Evolutionary conservation across 2,329 filamentous ascomycete species (phyloP), one percentile per base, ranked within the genome.

Genomic region (Alternaria brassicae): DNA sequence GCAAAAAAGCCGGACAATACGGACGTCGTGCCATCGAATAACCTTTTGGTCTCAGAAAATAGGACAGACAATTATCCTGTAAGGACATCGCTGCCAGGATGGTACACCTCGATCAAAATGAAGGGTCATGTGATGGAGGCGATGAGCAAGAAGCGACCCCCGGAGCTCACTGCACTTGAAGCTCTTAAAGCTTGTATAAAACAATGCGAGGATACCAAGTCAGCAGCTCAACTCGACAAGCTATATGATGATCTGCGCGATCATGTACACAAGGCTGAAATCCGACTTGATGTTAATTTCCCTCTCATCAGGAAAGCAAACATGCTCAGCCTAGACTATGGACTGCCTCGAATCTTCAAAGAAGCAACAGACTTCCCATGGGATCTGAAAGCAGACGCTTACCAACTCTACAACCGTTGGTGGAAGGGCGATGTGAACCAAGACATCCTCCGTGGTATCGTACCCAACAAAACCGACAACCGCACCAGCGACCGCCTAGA

Each of bases 351-450:
- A 0, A 78, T 85, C 10, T 83, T 84, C 62, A 45, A 19, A 6
- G 68, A 60, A 5, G 60, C 59, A 3, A 36, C 65, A 1, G 17
- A 66, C 0, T 82, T 80, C 37, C 83, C 83, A 0, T 78, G 66
- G 53, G 83, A 86, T 57, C 74, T 86, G 10, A 69, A 72, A 17
- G 78, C 80, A 0, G 83, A 86, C 56, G 79, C 82, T 0, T 69
- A 77, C 39, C 78, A 81, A 21, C 66, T 86, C 0, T 82, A 81
- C 60, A 72, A 70, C 32, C 80, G 80, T 19, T 86, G 83, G 83
- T 73, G 67, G 21, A 54, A 61, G 0, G 59, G 70, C 10, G 73
- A 80, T 28, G 81, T 84, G 36, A 75, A 81, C 9, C 75, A 79
- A 1, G 73, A 84, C 48, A 67, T 86, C 0, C 72, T 85, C 7